Evolutionary conservation across 495 filamentous ascomycete genomes (phyloP).

Genomic region (Clavariopsis aquatica): DNA sequence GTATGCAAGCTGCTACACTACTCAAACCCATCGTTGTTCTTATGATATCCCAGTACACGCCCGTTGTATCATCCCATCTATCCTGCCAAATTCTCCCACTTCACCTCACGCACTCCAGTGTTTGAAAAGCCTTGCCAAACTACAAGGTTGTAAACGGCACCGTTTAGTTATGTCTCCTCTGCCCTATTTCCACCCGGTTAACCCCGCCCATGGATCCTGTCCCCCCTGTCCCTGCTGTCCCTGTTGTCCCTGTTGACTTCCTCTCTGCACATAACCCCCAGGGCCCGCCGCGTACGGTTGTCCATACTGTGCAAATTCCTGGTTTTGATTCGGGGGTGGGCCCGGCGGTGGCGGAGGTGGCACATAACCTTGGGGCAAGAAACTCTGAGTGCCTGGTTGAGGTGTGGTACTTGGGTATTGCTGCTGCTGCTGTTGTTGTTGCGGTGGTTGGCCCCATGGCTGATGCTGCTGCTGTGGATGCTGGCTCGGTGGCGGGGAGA

Average conservation of each 20-base stretch:
- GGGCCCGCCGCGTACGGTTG: slow-evolving; percentile 59
- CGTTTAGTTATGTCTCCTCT: background rate
- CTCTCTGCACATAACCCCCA: slow-evolving; percentile 57
- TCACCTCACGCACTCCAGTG: background rate
- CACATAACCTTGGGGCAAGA: slow-evolving; percentile 78
- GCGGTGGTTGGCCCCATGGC: slow-evolving; percentile 21
- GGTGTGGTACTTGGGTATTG: slow-evolving; percentile 28
- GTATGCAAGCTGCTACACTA: background rate
- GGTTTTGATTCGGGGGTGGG: slow-evolving; percentile 67
- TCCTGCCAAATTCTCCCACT: background rate
- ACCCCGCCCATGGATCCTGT: slow-evolving; percentile 76
- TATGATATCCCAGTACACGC: background rate
- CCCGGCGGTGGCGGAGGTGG: slow-evolving; percentile 85
- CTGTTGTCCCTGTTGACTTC: slow-evolving; percentile 44
- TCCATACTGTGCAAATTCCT: slow-evolving; percentile 54
- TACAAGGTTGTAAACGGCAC: background rate
- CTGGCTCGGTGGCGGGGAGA: slow-evolving; percentile 36
- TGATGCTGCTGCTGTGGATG: slow-evolving; percentile 17
- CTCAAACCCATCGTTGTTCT: background rate
- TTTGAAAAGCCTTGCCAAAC: background rate
- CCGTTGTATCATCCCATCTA: background rate
- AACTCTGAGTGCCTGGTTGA: slow-evolving; percentile 16
- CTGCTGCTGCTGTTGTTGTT: slow-evolving; percentile 27
- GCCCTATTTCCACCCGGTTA: slow-evolving; percentile 68
- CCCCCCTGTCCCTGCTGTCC: slow-evolving; percentile 45